Percentiles rank a stretch among this genome's conserved stretches.
phyloP scores from a whole-genome alignment of 78 protist genomes.

The Isochrysis galbana region DNA sequence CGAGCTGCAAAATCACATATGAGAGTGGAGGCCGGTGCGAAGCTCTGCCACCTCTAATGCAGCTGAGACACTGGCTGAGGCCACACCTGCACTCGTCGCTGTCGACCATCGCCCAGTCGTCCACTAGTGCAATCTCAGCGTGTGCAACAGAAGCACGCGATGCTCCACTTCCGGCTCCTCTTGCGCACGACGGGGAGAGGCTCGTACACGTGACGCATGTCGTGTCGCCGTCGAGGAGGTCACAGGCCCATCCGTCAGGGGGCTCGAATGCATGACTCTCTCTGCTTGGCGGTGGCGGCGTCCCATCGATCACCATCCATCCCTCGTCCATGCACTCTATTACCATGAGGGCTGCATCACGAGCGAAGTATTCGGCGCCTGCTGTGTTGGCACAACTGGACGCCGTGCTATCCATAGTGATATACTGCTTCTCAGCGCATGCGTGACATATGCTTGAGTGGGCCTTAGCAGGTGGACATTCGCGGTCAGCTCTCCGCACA shows the following conservation, averaged over 20 bases:
- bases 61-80: no score
- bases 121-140: background rate
- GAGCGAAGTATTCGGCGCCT: background rate
- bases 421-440: no score
- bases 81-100: background rate
- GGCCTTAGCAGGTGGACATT: background rate
- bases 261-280: background rate
- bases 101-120: background rate
- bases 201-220: no score
- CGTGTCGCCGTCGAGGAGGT: background rate
- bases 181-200: background rate
- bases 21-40: background rate
- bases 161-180: background rate
- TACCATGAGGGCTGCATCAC: no score
- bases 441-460: no score
- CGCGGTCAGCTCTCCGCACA: background rate
- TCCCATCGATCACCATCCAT: background rate
- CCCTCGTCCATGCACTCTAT: background rate
- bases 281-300: background rate
- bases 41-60: background rate
- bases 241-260: background rate
- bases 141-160: background rate
- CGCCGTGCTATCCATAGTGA: no score
- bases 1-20: background rate
- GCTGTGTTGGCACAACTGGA: background rate